Base-by-base conservation (phyloP, 1,139 yeast genomes). In the Saccharomyces hybrid region DNA sequence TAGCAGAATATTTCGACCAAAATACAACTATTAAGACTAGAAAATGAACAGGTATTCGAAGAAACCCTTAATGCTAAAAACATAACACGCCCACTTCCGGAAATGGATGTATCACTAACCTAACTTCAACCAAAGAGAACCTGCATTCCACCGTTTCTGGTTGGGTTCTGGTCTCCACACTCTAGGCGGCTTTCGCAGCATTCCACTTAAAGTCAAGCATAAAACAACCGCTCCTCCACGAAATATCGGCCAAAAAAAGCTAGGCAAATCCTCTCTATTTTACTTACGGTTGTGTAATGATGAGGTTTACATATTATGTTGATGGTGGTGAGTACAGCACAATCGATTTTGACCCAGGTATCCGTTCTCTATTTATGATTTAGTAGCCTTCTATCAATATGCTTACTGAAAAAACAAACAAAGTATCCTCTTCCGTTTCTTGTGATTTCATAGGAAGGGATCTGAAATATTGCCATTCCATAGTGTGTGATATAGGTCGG, bases 381-480 rank as follows among this genome's bases (percentile, higher is more conserved):
- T 19, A 19, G 23, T 19, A 19, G 4, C 4, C 34, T 31, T 31
- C 34, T 31, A 31, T 31, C 34, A 31, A 31, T 19, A 19, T 19
- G 23, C 23, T 19, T 3, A 3, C 3, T 19, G 23, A 19, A 19
- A 19, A 19, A 3, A 19, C 23, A 19, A 19, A 19, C 23, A 19
- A 19, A 19, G 23, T 19, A 19, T 19, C 23, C 23, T 19, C 7
- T 3, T 19, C 3, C 23, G 11, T 38, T 16, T 6, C 16, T 38
- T 31, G 42, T 8, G 13, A 9, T 38, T 38, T 38, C 25, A 50
- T 23, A 50, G 19, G 19, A 42, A 49, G 32, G 42, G 38, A 32
- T 57, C 61, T 8, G 67, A 52, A 44, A 59, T 60, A 11, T 64
- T 48, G 54, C 65, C 70, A 53, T 64, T 63, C 71, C 71, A 68